A percentile compares a stretch with the other conserved stretches of the same genome.
phyloP scores from a whole-genome alignment of 2,329 filamentous ascomycete species.

The Neonectria ditissima region DNA sequence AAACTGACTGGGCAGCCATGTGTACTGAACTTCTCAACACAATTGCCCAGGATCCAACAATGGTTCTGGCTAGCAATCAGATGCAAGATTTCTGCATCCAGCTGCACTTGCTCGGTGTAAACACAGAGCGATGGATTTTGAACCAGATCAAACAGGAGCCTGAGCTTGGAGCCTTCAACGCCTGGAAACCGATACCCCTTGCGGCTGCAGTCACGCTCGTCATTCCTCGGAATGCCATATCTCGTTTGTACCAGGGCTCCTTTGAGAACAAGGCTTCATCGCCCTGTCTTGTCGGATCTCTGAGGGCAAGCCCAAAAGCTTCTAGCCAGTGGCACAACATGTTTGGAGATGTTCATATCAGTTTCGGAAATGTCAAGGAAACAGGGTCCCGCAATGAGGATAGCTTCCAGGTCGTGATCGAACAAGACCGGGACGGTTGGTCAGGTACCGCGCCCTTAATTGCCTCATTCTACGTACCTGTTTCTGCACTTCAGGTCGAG shows the following conservation, averaged over 20 bases:
- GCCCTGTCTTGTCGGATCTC: constrained; percentile 47
- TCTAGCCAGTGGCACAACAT: constrained; percentile 49
- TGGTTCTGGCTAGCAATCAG: constrained; percentile 47
- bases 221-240: constrained; percentile 47
- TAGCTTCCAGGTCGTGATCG: constrained; percentile 48
- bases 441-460: constrained; percentile 53
- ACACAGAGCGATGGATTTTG: constrained; percentile 48
- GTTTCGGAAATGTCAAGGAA: constrained; percentile 53
- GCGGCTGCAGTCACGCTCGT: constrained; percentile 53
- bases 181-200: constrained; percentile 53
- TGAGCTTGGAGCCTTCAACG: constrained; percentile 46
- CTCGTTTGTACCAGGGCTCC: constrained; percentile 43
- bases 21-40: constrained; percentile 46
- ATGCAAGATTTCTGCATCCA: constrained; percentile 52
- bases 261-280: constrained; percentile 33
- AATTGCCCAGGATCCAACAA: constrained; percentile 47
- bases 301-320: constrained; percentile 42
- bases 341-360: constrained; percentile 56
- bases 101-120: constrained; percentile 51
- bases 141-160: constrained; percentile 37
- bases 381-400: constrained; percentile 43
- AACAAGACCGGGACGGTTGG: constrained; percentile 53
- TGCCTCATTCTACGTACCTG: constrained; percentile 56
- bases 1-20: constrained; percentile 50
- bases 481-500: constrained; percentile 50